Conservation (phyloP, 345 rosid species). For the Dipteronia dyeriana region DNA sequence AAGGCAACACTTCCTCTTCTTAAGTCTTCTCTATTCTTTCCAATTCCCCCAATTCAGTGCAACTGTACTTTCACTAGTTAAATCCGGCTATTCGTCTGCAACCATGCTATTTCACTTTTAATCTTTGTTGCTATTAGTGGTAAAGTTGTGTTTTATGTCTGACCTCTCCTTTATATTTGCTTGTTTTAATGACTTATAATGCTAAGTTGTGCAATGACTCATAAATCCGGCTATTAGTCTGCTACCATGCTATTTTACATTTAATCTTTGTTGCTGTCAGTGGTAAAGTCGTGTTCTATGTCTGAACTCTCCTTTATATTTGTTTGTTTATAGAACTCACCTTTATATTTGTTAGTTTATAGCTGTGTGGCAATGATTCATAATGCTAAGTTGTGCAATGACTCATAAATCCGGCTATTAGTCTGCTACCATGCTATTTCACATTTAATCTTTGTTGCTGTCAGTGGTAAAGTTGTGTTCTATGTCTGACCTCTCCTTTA, state of each 20-base stretch:
- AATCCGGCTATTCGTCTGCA: neutral
- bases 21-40: neutral
- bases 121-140: neutral
- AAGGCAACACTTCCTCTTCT: neutral
- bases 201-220: conserved; percentile 65
- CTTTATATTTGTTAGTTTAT: no score
- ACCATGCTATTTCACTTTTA: neutral
- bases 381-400: conserved; percentile 58
- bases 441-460: neutral
- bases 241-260: neutral
- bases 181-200: conserved; percentile 65
- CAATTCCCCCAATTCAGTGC: neutral
- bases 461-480: neutral
- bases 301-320: neutral
- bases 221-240: neutral
- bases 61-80: neutral
- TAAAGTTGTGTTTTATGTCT: neutral
- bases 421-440: neutral
- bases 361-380: conserved; percentile 96
- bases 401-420: neutral
- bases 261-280: neutral
- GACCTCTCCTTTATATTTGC: conserved; percentile 1
- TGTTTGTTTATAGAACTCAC: no score
- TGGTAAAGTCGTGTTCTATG: neutral
- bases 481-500: neutral